These are phyloP conservation scores for Podospora pseudopauciseta DNA, from an alignment of 495 filamentous ascomycete genomes.

Conservation along the genomic window DNA sequence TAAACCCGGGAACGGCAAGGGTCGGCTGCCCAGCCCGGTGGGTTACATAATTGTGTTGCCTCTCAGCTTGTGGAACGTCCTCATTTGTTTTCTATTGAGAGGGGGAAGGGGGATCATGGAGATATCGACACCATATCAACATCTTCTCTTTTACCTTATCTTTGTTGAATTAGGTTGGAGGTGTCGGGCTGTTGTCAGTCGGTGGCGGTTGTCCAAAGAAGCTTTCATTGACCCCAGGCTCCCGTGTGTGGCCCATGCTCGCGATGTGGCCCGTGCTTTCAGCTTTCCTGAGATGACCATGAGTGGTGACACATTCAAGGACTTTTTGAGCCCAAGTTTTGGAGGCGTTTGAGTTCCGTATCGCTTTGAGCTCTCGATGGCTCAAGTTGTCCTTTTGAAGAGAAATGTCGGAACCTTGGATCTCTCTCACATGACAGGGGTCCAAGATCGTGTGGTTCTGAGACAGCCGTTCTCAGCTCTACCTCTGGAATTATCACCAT, in stretches of 20 bases:
- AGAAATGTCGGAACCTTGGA: background rate
- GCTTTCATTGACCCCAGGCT: background rate
- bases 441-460: background rate
- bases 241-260: background rate
- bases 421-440: background rate
- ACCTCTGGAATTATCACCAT: background rate
- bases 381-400: background rate
- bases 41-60: conserved; percentile 3
- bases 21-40: background rate
- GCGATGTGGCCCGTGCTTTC: background rate
- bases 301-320: background rate
- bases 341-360: background rate
- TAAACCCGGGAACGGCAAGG: conserved; percentile 7
- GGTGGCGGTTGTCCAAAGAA: background rate
- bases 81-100: background rate
- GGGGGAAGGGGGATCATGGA: background rate
- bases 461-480: conserved; percentile 1
- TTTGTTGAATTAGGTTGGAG: background rate
- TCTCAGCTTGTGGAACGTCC: background rate
- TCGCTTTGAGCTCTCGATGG: background rate
- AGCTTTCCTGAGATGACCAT: background rate
- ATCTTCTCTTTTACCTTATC: background rate
- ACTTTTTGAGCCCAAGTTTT: background rate
- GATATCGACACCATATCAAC: background rate
- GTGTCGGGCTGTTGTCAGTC: background rate